Evolutionary conservation across 371 early-diverging fungal genomes (phyloP).

Genomic region (Actinomortierella wolfii): DNA sequence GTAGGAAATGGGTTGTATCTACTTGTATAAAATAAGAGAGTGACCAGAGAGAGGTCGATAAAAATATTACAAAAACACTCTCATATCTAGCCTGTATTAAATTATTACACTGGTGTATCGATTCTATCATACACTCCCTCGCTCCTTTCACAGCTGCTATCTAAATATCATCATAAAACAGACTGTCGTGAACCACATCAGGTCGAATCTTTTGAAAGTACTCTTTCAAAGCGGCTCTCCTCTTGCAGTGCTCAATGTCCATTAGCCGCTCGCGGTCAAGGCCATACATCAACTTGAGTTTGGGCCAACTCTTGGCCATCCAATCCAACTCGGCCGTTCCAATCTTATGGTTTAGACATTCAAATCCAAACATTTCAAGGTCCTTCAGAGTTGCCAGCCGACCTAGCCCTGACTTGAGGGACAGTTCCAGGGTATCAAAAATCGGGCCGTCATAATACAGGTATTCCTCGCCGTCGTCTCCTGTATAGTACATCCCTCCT

Average conservation of each 20-base stretch:
- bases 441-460: background rate
- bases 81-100: too few species aligned
- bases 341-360: constrained; percentile 2
- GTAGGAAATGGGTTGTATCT: too few species aligned
- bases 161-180: constrained; percentile 1
- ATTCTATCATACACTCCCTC: too few species aligned
- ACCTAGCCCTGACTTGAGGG: background rate
- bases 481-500: background rate
- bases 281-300: constrained; percentile 13
- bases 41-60: too few species aligned
- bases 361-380: constrained; percentile 12
- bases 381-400: constrained; percentile 1
- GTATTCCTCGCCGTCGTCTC: background rate
- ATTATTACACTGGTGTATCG: too few species aligned
- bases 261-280: background rate
- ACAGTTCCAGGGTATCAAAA: constrained; percentile 1
- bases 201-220: constrained; percentile 2
- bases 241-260: background rate
- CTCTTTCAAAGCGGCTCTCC: background rate
- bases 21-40: too few species aligned
- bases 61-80: too few species aligned
- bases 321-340: constrained; percentile 2
- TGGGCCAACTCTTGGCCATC: constrained; percentile 13
- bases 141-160: too few species aligned
- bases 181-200: constrained; percentile 6